phyloP scores from a whole-genome alignment of 1,284 basidiomycete genomes.

The Veloboletus limbatus region DNA sequence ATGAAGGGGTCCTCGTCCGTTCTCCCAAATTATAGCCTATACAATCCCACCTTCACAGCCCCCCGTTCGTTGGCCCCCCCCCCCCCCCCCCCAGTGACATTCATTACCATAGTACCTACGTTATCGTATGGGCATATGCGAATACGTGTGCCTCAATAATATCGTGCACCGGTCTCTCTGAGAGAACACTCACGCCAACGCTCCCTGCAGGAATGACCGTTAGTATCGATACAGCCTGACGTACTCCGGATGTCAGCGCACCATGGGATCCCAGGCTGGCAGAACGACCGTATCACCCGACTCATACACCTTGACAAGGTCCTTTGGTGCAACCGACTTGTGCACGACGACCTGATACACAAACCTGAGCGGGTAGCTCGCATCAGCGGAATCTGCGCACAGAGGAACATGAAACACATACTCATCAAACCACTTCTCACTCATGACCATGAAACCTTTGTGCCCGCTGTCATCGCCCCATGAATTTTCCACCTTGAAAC shows the following conservation, averaged over 20 bases:
- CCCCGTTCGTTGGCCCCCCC: too few species aligned
- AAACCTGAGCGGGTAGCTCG: slow-evolving; percentile 44
- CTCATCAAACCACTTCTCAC: slow-evolving; percentile 88
- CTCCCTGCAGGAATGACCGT: slow-evolving; percentile 24
- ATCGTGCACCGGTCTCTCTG: too few species aligned
- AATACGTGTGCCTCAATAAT: too few species aligned
- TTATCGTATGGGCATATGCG: background rate
- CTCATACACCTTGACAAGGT: slow-evolving; percentile 81
- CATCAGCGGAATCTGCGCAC: slow-evolving; percentile 6
- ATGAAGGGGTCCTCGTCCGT: too few species aligned
- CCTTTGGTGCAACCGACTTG: slow-evolving; percentile 72
- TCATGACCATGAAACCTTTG: slow-evolving; percentile 93
- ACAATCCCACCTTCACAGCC: too few species aligned
- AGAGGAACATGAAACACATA: slow-evolving; percentile 40
- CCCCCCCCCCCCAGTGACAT: too few species aligned
- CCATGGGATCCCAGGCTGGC: slow-evolving; percentile 91
- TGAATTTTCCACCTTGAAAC: slow-evolving; percentile 95
- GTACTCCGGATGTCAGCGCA: slow-evolving; percentile 33
- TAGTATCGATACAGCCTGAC: background rate
- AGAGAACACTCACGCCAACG: slow-evolving; percentile 27
- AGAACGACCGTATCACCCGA: slow-evolving; percentile 60
- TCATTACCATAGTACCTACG: background rate
- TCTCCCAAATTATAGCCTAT: too few species aligned
- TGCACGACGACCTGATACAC: slow-evolving; percentile 90
- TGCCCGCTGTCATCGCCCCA: slow-evolving; percentile 85